Base-by-base conservation (phyloP, 805 yeast genomes). In the Wickerhamomyces mucosus region DNA sequence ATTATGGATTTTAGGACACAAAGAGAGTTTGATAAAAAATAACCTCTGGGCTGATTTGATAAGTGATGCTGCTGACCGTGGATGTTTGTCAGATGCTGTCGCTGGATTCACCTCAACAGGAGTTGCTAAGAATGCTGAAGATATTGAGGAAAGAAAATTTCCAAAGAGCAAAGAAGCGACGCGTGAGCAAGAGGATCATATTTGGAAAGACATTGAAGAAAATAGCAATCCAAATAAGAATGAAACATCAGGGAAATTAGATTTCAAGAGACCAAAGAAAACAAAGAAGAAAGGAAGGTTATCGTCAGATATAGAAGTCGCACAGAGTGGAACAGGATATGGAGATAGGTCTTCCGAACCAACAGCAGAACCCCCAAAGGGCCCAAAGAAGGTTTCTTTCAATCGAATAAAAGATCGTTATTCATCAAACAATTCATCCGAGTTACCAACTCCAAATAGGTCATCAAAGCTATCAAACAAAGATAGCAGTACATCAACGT, bases 1-100 rank as follows among this genome's bases (percentile, higher is more conserved):
- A 1, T 61, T 92, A 41, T 92, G 97, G 97, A 77, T 92, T 35
- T 55, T 94, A 12, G 98, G 98, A 15, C 77, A 82, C 44, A 70
- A 66, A 19, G 59, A 64, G n/a, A 75, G 94, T 1, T 67, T 89
- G 41, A 45, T 52, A 6, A 59, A 70, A 33, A 80, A 86, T 50
- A 61, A 61, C 16, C 73, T 85, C 0, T 92, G 98, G 98, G 58
- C 54, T 18, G 64, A 71, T 35, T 59, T 92, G 31, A 66, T 88
- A 8, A 52, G 55, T 0, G 77, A 88, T 60, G 94, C 95, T 0
- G 54, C 58, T 22, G 44, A 51, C 0, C 61, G 95, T 38, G 46
- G 48, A 8, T 35, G 39, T 33, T 36, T 37, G 15, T 15, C 17
- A 10, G 40, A 39, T 15, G 45, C 45, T 4, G 33, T 21, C 10